Conservation (phyloP, 805 yeast genomes). For the Spathaspora boniae region DNA sequence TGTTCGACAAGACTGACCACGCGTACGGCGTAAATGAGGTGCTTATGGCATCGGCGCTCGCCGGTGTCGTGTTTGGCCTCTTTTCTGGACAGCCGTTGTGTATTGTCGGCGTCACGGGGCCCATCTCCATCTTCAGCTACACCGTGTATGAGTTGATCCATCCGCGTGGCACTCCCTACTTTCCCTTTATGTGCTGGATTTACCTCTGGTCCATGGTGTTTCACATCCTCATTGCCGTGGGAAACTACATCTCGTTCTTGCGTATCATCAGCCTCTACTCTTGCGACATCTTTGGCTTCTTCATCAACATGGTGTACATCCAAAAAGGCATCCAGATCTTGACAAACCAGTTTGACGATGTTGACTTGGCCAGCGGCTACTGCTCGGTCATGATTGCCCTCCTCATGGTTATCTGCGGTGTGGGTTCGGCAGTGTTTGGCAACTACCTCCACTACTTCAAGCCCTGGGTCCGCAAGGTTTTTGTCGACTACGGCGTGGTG, state of each 20-base stretch:
- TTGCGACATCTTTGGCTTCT: conserved; percentile 91
- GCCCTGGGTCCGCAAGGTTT: conserved; percentile 58
- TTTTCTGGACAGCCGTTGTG: conserved; percentile 89
- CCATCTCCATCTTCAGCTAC: conserved; percentile 86
- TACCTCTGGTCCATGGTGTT: conserved; percentile 86
- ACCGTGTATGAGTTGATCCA: conserved; percentile 74
- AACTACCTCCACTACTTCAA: conserved; percentile 57
- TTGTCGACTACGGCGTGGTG: conserved; percentile 87
- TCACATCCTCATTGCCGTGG: conserved; percentile 69
- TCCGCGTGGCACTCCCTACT: conserved; percentile 56
- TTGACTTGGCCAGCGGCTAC: conserved; percentile 51
- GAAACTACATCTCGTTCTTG: conserved; percentile 65
- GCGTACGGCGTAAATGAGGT: conserved; percentile 93
- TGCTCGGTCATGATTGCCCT: conserved; percentile 73
- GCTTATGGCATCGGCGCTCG: conserved; percentile 77
- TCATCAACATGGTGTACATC: conserved; percentile 81
- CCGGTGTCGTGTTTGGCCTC: conserved; percentile 84
- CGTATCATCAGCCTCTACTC: conserved; percentile 75
- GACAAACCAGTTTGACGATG: conserved; percentile 57
- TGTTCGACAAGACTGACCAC: conserved; percentile 87
- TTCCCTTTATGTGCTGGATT: conserved; percentile 95
- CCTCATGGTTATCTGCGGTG: conserved; percentile 74
- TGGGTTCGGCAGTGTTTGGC: conserved; percentile 58
- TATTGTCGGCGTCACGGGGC: conserved; percentile 97
- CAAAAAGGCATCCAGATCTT: conserved; percentile 89